Evolutionary conservation across 768 basidiomycete genomes (phyloP).

Genomic region (Trametes punicea): DNA sequence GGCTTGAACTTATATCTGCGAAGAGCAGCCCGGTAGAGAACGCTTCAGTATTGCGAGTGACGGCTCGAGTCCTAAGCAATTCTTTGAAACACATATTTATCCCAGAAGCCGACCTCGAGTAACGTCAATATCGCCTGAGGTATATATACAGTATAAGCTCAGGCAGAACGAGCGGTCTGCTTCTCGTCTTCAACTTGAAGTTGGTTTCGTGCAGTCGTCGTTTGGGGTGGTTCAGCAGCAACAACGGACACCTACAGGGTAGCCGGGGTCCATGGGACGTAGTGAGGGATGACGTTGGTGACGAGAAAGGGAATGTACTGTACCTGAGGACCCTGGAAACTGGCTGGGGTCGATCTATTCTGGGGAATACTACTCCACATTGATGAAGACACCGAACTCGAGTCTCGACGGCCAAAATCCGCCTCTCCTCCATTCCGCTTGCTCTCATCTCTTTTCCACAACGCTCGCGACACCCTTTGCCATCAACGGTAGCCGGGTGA

Average conservation of each 20-base stretch:
- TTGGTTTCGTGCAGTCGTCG: too few relatives aligned
- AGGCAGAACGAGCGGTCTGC: too few relatives aligned
- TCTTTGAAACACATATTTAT: too few relatives aligned
- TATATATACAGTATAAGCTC: too few relatives aligned
- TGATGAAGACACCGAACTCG: background rate
- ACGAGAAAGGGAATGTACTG: background rate
- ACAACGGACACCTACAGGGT: background rate
- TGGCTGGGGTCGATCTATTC: background rate
- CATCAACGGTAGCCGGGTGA: background rate
- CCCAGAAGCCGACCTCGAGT: too few relatives aligned
- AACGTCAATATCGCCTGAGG: too few relatives aligned
- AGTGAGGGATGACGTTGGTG: conserved; percentile 1
- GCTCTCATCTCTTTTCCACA: background rate
- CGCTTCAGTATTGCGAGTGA: too few relatives aligned
- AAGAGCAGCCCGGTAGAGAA: too few relatives aligned
- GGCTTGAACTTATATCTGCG: too few relatives aligned
- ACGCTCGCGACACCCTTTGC: background rate
- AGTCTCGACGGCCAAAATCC: background rate
- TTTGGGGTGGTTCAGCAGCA: background rate
- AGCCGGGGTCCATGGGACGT: background rate
- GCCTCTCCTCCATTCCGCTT: background rate
- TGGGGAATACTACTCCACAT: background rate
- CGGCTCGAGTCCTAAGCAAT: too few relatives aligned
- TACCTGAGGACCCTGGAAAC: conserved; percentile 6
- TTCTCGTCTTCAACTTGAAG: too few relatives aligned